Conservation (phyloP, 768 basidiomycete species). For the Lentinula lateritia region DNA sequence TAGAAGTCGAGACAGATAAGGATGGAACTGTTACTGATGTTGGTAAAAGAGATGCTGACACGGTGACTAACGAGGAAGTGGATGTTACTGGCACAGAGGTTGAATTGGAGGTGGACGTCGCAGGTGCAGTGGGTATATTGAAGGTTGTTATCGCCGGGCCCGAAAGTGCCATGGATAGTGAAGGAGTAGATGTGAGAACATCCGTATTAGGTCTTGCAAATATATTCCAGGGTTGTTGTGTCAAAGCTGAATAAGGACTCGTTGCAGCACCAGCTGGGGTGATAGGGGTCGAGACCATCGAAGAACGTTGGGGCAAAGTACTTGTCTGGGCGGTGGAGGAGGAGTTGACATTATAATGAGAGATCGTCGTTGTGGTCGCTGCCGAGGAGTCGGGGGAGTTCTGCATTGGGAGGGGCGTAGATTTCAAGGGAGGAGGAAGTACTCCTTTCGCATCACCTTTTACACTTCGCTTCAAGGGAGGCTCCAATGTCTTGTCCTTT, state of each 20-base stretch:
- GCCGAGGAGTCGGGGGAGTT: slow-evolving; percentile 19
- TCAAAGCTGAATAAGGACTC: slow-evolving; percentile 35
- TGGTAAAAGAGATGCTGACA: background rate
- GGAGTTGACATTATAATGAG: slow-evolving; percentile 6
- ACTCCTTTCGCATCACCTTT: slow-evolving; percentile 58
- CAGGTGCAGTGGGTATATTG: slow-evolving; percentile 9
- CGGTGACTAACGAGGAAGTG: slow-evolving; percentile 3
- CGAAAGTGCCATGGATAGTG: slow-evolving; percentile 14
- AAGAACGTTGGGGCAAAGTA: background rate
- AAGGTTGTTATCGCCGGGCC: slow-evolving; percentile 13
- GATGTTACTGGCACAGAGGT: slow-evolving; percentile 5
- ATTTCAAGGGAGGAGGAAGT: slow-evolving; percentile 66
- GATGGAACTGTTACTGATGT: slow-evolving; percentile 2
- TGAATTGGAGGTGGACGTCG: slow-evolving; percentile 7
- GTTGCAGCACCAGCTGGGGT: slow-evolving; percentile 32
- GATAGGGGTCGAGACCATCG: slow-evolving; percentile 15
- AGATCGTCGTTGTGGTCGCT: slow-evolving; percentile 12
- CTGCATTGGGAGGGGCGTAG: slow-evolving; percentile 53
- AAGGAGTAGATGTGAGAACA: slow-evolving; percentile 16
- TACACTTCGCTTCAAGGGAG: slow-evolving; percentile 63
- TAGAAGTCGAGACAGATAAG: slow-evolving; percentile 13
- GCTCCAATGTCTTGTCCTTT: slow-evolving; percentile 61
- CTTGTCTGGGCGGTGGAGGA: background rate
- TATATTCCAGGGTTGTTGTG: slow-evolving; percentile 29
- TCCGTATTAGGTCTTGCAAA: slow-evolving; percentile 18